phyloP scores from a whole-genome alignment of 164 flowering plant species.

The Annona cherimola region DNA sequence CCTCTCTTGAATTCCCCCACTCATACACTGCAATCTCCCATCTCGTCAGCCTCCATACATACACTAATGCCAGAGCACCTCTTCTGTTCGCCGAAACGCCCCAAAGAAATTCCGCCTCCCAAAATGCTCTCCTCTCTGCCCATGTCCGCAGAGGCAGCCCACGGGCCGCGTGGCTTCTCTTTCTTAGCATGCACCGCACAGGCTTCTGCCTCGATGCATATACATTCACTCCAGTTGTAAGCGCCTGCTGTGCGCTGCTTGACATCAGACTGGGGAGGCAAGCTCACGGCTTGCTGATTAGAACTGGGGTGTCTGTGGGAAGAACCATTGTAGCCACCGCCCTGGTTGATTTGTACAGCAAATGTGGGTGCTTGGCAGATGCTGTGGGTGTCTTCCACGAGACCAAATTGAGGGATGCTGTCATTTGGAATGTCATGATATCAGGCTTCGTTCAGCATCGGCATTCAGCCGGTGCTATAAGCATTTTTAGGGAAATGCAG shows the following conservation, averaged over 20 bases:
- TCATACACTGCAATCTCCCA: neutral
- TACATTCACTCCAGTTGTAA: constrained; percentile 41
- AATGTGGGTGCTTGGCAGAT: constrained; percentile 26
- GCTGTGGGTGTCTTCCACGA: constrained; percentile 37
- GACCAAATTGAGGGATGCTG: constrained; percentile 35
- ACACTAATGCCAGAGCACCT: neutral
- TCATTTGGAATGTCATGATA: constrained; percentile 52
- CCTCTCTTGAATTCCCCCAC: neutral
- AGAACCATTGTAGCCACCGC: constrained; percentile 41
- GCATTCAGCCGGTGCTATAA: constrained; percentile 23
- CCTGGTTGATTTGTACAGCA: constrained; percentile 47
- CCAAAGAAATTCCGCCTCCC: constrained; percentile 21
- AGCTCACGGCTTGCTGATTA: constrained; percentile 40
- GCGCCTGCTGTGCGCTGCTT: constrained; percentile 35
- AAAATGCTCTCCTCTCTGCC: constrained; percentile 32
- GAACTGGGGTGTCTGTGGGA: constrained; percentile 21
- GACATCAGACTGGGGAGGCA: constrained; percentile 25
- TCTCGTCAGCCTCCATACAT: neutral
- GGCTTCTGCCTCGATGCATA: constrained; percentile 22
- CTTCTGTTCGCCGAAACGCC: constrained; percentile 28
- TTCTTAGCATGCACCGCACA: constrained; percentile 22
- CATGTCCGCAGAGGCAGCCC: constrained; percentile 22
- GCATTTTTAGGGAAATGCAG: constrained; percentile 32
- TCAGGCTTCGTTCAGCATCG: constrained; percentile 36
- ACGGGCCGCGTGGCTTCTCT: constrained; percentile 33